Base-by-base conservation (phyloP, 1,284 basidiomycete species). In the Ceratobasidium sp. region DNA sequence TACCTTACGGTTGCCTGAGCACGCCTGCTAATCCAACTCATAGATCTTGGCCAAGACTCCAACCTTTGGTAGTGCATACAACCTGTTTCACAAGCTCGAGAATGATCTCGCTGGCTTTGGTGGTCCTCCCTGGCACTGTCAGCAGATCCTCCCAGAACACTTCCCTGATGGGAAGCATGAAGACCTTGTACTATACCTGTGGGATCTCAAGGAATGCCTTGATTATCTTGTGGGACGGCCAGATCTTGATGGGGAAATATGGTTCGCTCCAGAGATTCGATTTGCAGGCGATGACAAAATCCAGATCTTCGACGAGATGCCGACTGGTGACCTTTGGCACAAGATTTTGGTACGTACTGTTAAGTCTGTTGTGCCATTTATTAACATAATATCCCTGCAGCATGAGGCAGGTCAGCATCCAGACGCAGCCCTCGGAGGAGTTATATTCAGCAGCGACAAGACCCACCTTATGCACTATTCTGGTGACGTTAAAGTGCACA, bases 401-500 rank as follows among this genome's bases (percentile, higher is more conserved):
- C 16, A 34, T 1, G 11, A 9, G 24, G 62, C 46, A 4, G 62
- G 41, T 29, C 62, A 48, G 27, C n/a, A 64, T 8, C 22, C 22
- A 19, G 43, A 64, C 49, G 62, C 62, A 3, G 62, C 62, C 13
- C 11, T 64, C 7, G 41, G 62, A 27, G 62, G 62, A 9, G 27
- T 49, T 1, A 19, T 64, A 14, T 48, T 77, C 11, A 59, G 66
- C 14, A 76, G 77, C 27, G 78, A 79, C 49, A 76, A 75, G 43
- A 78, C 78, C 13, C 64, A 75, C 48, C 73, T 78, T 16, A 74
- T 78, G 3, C 61, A 54, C 22, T 76, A 77, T 62, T 53, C 64
- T 51, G 78, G 78, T 14, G 74, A 77, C 48, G 74, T 76, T 56
- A 53, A 61, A 11, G 77, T 76, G 3, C 78, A 76, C 37, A 78